Base-by-base conservation (phyloP, 371 early-diverging fungal genomes). In the Syncephalastrum racemosum region DNA sequence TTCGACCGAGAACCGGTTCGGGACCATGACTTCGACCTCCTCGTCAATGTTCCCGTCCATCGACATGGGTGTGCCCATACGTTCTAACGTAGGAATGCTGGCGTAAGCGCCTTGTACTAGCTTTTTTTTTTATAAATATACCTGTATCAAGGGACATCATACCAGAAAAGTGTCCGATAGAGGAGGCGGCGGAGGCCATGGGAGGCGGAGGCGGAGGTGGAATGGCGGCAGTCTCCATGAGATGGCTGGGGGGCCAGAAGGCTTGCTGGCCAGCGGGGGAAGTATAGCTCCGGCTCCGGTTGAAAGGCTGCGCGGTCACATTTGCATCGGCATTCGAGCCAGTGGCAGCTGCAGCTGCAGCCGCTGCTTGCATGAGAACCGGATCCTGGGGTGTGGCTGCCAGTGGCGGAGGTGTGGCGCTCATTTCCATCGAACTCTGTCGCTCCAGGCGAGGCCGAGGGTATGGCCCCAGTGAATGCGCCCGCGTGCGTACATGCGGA, bases 1-100 rank as follows among this genome's bases (percentile, higher is more conserved):
- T 56, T 86, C 81, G 22, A 72, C 84, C 60, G 73, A 75, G 59
- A 79, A 58, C 6, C 61, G 57, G 23, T 58, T 39, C 40, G 48
- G 56, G 14, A 8, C 13, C 7, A 18, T 15, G 36, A 31, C 36
- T 14, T 48, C 42, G 12, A 39, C 41, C 5, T 59, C 64, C 20
- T 58, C 58, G 4, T 48, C 56, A 20, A 44, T 45, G 18, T 45
- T 39, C 14, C 52, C 60, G 18, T 59, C 60, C 50, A 64, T 53
- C 13, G 66, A 66, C 66, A 66, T 66, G 24, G 66, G 66, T 19
- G 66, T 66, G 3, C 61, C 66, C n/a, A 61, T 40, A 2, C 64
- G 64, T 25, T 59, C 64, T 31, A 31, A 31, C 10, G n/a, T n/a
- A 31, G 8, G 0, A 8, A 5, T 36, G 46, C 2, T 25, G 25